These are phyloP conservation scores for Spergularia azorica DNA, from an alignment of 179 eudicot genomes.

Conservation along the genomic window DNA sequence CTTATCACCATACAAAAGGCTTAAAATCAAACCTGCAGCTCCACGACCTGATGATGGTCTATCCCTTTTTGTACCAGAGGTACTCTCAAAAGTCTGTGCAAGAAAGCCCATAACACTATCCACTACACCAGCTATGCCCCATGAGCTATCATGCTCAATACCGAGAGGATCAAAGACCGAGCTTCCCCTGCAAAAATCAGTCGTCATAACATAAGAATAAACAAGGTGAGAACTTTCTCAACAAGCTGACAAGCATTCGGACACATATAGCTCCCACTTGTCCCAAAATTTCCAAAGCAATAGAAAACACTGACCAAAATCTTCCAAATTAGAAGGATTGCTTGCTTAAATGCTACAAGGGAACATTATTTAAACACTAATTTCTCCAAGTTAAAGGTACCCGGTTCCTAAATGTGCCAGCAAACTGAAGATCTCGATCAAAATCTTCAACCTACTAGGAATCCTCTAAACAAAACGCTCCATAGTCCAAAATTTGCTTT, in stretches of 20 bases:
- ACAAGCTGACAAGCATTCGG: neutral
- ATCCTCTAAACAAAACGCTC: neutral
- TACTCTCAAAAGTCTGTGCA: constrained; percentile 62
- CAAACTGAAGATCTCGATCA: neutral
- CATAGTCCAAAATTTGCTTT: neutral
- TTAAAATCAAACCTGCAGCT: constrained; percentile 66
- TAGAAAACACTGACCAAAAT: neutral
- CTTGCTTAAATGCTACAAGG: neutral
- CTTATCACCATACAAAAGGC: neutral
- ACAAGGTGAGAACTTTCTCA: neutral
- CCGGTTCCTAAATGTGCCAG: constrained; percentile 14
- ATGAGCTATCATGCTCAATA: constrained; percentile 52
- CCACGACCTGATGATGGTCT: constrained; percentile 73
- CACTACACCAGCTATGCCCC: constrained; percentile 58
- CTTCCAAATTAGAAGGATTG: neutral
- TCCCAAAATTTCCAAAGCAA: neutral
- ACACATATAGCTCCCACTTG: neutral
- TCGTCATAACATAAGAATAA: neutral
- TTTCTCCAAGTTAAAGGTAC: constrained; percentile 6
- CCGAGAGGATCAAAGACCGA: constrained; percentile 85
- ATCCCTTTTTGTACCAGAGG: constrained; percentile 69
- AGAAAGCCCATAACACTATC: constrained; percentile 50
- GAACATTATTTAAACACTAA: neutral
- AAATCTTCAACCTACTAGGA: neutral
- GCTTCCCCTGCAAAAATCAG: constrained; percentile 30